Percentiles rank a stretch among this genome's conserved stretches.
Conservation (phyloP, 2,329 filamentous ascomycete species). For the Plenodomus tracheiphilus region DNA sequence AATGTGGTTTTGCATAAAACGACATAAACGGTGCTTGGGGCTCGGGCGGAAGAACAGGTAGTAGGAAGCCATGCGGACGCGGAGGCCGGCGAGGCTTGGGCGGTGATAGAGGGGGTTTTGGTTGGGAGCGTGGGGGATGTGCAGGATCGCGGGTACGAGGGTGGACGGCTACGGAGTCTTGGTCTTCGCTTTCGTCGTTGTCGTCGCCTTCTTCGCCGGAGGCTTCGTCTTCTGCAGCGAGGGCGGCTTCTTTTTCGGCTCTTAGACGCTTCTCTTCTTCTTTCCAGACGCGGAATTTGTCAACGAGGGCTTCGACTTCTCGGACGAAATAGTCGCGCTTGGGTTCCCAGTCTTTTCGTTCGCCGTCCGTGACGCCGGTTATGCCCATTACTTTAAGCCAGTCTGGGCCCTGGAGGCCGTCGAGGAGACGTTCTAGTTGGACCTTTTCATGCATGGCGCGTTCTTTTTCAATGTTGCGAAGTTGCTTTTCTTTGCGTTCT, state of each 20-base stretch:
- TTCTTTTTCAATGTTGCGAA: conserved; percentile 69
- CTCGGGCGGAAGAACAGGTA: conserved; percentile 33
- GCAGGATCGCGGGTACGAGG: conserved; percentile 3
- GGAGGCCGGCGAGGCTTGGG: conserved; percentile 38
- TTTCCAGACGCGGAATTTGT: conserved; percentile 87
- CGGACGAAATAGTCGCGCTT: conserved; percentile 83
- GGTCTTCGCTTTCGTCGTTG: conserved; percentile 43
- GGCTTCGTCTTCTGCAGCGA: conserved; percentile 54
- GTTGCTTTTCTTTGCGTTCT: conserved; percentile 68
- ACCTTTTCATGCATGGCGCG: conserved; percentile 68
- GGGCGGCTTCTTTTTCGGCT: conserved; percentile 70
- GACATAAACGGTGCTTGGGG: conserved; percentile 72
- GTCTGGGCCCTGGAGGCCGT: conserved; percentile 85
- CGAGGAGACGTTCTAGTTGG: conserved; percentile 69
- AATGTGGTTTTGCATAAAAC: conserved; percentile 79
- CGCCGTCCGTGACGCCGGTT: conserved; percentile 78
- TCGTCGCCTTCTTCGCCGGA: conserved; percentile 45
- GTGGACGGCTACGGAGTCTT: conserved; percentile 28
- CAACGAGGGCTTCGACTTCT: conserved; percentile 78
- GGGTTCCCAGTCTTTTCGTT: conserved; percentile 83
- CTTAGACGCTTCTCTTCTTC: conserved; percentile 86
- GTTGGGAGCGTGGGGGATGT: conserved; percentile 47
- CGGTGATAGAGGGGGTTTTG: conserved; percentile 41
- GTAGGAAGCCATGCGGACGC: conserved; percentile 36
- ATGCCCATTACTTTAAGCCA: conserved; percentile 94